Base-by-base conservation (phyloP, 352 stramenopile species). In the Phytopythium cucurbitacearum region DNA sequence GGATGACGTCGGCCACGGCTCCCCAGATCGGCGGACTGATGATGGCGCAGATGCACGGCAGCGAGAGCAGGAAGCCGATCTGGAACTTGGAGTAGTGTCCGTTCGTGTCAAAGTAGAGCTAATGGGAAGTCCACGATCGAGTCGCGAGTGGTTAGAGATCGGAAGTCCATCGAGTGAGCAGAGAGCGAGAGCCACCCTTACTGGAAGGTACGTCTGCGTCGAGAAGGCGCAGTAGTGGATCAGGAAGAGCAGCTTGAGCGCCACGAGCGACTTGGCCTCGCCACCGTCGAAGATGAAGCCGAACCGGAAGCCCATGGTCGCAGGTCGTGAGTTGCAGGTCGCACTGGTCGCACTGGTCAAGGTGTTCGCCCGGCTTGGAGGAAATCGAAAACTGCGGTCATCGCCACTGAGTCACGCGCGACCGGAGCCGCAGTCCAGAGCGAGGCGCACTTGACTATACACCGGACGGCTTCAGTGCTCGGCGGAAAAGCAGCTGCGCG, bases 221-320 rank as follows among this genome's bases (percentile, higher is more conserved):
- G 72, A 85, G 63, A 88, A 88, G 35, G 74, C 77, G 42, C 68
- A 76, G 57, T 83, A 81, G 57, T 83, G 68, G 61, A 88, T 80
- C 38, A 83, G 59, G 60, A 84, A 88, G 56, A 86, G 71, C 60
- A 88, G 59, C 64, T 88, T 88, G 62, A 88, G 77, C 64, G 77
- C 65, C 60, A 86, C 64, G 68, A 88, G 77, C 50, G 49, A 39
- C 62, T 71, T 74, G 38, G 68, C 65, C 60, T 88, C 77, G 52
- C 77, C 76, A 61, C 74, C 76, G 48, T 85, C 70, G 63, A 85
- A 56, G 47, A 78, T 45, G 62, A 88, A 88, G 4, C 64, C 60
- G 9, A 56, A 34, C 40, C 60, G 64, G 37, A 69, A 69, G 4
- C 64, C 64, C 64, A 71, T 71, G 37, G 40, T 42, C 33, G 9